Evolutionary conservation across 805 yeast genomes (phyloP).

Genomic region (Ogataea salicorniae): DNA sequence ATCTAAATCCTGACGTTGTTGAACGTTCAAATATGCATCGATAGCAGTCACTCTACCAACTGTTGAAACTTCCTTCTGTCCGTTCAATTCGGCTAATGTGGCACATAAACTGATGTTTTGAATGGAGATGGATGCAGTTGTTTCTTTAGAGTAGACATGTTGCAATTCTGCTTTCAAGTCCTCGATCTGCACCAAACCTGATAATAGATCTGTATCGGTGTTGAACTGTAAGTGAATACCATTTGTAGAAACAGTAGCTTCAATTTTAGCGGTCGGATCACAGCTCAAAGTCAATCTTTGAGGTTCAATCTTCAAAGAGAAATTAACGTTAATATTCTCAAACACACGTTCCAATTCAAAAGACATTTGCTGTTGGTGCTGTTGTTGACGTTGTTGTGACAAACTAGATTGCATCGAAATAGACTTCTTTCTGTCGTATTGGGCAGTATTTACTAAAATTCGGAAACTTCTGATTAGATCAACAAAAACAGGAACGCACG

Average conservation of each 20-base stretch:
- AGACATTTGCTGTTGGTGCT: constrained; percentile 5
- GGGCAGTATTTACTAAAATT: constrained; percentile 36
- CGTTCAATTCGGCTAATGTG: constrained; percentile 38
- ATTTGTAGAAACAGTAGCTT: constrained; percentile 72
- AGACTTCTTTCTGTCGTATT: constrained; percentile 5
- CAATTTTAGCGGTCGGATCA: constrained; percentile 90
- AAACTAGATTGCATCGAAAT: background rate
- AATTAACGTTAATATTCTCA: constrained; percentile 52
- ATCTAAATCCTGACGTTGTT: constrained; percentile 82
- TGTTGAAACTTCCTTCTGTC: constrained; percentile 40
- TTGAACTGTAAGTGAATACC: constrained; percentile 57
- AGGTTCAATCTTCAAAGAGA: constrained; percentile 60
- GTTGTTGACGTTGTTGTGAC: constrained; percentile 1
- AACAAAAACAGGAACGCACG: constrained; percentile 71
- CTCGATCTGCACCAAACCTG: constrained; percentile 44
- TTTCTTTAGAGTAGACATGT: constrained; percentile 86
- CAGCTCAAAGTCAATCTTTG: constrained; percentile 80
- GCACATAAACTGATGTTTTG: constrained; percentile 44
- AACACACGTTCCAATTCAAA: constrained; percentile 42
- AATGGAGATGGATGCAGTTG: constrained; percentile 64
- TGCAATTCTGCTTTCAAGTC: constrained; percentile 68
- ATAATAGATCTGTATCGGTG: constrained; percentile 39
- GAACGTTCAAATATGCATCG: constrained; percentile 62
- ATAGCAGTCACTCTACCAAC: constrained; percentile 48
- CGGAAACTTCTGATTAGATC: constrained; percentile 52